Evolutionary conservation across 2,329 filamentous ascomycete species (phyloP).

Genomic region (Sarocladiaceae sp.): DNA sequence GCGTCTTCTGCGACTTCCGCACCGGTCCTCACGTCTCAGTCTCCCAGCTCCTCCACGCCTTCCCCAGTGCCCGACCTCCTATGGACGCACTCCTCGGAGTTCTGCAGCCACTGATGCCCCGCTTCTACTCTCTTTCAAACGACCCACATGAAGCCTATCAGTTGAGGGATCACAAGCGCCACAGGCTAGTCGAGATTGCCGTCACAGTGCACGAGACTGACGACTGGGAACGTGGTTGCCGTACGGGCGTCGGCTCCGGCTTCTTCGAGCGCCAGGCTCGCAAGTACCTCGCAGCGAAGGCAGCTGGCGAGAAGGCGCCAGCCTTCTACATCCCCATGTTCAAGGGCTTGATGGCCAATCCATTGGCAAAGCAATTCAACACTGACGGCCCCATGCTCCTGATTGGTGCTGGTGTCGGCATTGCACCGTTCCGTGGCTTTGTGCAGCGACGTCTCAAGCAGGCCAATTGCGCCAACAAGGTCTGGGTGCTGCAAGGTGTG

Average conservation of each 20-base stretch:
- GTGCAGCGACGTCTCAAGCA: constrained; percentile 91
- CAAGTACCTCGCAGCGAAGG: constrained; percentile 65
- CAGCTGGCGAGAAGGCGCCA: constrained; percentile 48
- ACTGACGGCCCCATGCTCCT: constrained; percentile 96
- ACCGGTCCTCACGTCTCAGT: constrained; percentile 84
- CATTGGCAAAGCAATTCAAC: constrained; percentile 85
- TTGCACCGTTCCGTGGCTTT: constrained; percentile 96
- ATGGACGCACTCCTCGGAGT: constrained; percentile 76
- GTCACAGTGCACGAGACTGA: constrained; percentile 87
- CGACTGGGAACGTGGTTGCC: constrained; percentile 68
- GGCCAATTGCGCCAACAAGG: constrained; percentile 95
- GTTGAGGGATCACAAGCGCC: constrained; percentile 63
- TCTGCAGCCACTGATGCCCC: constrained; percentile 87
- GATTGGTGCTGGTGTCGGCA: constrained; percentile 92
- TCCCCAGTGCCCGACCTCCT: constrained; percentile 86
- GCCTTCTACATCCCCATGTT: constrained; percentile 91
- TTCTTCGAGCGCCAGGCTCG: constrained; percentile 86
- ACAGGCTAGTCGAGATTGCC: constrained; percentile 89
- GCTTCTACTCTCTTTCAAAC: constrained; percentile 97
- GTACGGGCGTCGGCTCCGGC: constrained; percentile 86
- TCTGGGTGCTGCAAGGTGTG: constrained; percentile 92
- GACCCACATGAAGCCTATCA: constrained; percentile 78
- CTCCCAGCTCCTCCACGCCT: constrained; percentile 81
- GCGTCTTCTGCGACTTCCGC: constrained; percentile 88
- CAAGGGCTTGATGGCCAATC: constrained; percentile 96